These are phyloP conservation scores for Citrus cavaleriei DNA, from an alignment of 345 rosid genomes.

Conservation along the genomic window DNA sequence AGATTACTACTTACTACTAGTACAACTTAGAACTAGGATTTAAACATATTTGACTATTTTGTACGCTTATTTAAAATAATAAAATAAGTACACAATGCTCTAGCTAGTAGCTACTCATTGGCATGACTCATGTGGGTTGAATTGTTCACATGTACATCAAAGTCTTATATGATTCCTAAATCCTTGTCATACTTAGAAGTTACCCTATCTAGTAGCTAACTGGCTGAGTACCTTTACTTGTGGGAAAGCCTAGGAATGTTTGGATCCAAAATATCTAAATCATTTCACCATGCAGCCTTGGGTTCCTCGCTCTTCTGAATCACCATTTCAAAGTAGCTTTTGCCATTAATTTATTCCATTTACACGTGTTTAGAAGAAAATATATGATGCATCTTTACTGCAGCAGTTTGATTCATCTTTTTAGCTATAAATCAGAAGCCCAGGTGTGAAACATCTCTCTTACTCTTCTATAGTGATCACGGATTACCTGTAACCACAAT, in stretches of 20 bases:
- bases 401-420: no score
- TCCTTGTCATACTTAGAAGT: conserved; percentile 50
- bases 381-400: neutral
- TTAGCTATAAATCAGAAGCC: neutral
- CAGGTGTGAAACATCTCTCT: neutral
- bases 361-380: neutral
- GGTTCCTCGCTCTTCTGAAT: neutral
- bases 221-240: neutral
- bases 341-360: neutral
- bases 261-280: neutral
- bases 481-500: neutral
- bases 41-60: no score
- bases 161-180: conserved; percentile 19
- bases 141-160: conserved; percentile 20
- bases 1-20: no score
- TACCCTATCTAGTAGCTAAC: conserved; percentile 21
- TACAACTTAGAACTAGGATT: no score
- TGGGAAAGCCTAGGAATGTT: neutral
- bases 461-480: neutral
- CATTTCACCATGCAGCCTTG: conserved; percentile 22
- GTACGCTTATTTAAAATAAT: no score
- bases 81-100: no score
- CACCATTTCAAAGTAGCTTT: conserved; percentile 1
- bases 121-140: neutral
- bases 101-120: no score